phyloP scores from a whole-genome alignment of 257 asterid genomes.

The Asclepias syriaca region DNA sequence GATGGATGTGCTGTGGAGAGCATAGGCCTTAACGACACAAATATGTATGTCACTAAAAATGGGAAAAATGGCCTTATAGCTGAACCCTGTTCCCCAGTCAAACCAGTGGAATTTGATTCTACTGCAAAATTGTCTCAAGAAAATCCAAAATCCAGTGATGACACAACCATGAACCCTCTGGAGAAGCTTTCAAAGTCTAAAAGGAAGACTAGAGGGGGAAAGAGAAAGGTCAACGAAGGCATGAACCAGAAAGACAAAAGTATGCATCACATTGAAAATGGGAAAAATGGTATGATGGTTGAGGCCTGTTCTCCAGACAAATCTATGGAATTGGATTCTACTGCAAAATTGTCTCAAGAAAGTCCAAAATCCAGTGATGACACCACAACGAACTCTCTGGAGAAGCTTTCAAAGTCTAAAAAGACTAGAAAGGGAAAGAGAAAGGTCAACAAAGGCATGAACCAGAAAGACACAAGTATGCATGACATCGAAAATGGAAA shows the following conservation, averaged over 20 bases:
- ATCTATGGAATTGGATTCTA: too few relatives aligned
- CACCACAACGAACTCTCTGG: conserved; percentile 21
- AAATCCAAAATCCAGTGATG: conserved; percentile 17
- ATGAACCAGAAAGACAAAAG: conserved; percentile 1
- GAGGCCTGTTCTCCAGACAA: conserved; percentile 7
- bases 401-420: conserved; percentile 16
- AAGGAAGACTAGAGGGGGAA: conserved; percentile 18
- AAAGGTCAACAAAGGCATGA: conserved; percentile 7
- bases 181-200: conserved; percentile 19
- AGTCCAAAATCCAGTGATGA: too few relatives aligned
- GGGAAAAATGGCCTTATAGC: not conserved
- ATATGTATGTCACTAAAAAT: not conserved
- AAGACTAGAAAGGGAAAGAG: conserved; percentile 18
- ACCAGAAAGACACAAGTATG: conserved; percentile 3
- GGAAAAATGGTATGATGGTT: not conserved
- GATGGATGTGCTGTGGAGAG: not conserved
- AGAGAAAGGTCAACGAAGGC: conserved; percentile 11
- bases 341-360: too few relatives aligned
- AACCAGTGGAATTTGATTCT: conserved; percentile 17
- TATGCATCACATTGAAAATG: not conserved
- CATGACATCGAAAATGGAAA: conserved; percentile 1
- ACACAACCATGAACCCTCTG: conserved; percentile 18
- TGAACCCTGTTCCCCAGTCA: conserved; percentile 3
- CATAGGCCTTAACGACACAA: conserved; percentile 2
- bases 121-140: conserved; percentile 20